Base-by-base conservation (phyloP, 2,329 filamentous ascomycete genomes). In the Fusarium pseudonygamai region DNA sequence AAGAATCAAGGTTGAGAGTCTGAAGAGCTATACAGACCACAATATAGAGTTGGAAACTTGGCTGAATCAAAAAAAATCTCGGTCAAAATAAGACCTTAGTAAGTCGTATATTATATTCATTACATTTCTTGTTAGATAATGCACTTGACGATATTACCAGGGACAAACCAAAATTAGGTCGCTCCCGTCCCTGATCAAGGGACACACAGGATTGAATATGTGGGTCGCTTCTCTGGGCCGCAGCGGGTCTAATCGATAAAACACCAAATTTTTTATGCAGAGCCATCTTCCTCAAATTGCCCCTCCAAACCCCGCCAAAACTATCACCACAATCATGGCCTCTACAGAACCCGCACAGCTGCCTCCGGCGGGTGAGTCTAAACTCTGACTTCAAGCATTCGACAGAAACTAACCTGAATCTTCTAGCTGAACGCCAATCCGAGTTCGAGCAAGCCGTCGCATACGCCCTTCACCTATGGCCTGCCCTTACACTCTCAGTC, bases 381-480 rank as follows among this genome's bases (percentile, higher is more conserved):
- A 1, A 12, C 20, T 7, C 10, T 36, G 15, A 30, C 36, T 18
- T 28, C 22, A 5, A 9, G 30, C 18, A 26, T 14, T 39, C n/a
- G 5, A 40, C 15, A 39, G 18, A 40, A 43, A 55, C 63, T 67
- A 22, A 67, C 69, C 4, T 28, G 42, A 34, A 74, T 50, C 61
- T n/a, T 59, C 65, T 77, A 89, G 87, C 87, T 78, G 84, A 84
- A 77, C 87, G 87, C 77, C 87, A 91, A 79, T 83, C 87, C 74
- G 88, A 90, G 79, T 93, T 98, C 85, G 96, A 98, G 81, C 92
- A 96, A 79, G 93, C 91, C 79, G 92, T 98, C 77, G 94, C 94
- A 81, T 92, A 96, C 80, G 86, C 92, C 47, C 90, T 99, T 74
- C 91, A 95, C 85, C 89, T 93, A 79, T 99, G 96, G 96, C 91